phyloP scores from a whole-genome alignment of 352 stramenopile species.

The Phytophthora syringae region DNA sequence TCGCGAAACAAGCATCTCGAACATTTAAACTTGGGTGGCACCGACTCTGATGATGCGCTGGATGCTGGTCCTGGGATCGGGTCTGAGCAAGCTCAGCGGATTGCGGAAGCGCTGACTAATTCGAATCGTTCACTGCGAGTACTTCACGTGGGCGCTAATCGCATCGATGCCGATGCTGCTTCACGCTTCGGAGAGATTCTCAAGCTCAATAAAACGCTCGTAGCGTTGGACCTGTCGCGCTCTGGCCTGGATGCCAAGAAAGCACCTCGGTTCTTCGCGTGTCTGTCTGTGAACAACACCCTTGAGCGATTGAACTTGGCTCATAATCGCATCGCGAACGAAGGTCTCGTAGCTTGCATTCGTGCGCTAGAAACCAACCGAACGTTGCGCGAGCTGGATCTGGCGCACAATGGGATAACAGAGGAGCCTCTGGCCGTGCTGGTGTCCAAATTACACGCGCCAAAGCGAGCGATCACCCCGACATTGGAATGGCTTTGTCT shows the following conservation, averaged over 20 bases:
- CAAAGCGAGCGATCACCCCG: conserved; percentile 25
- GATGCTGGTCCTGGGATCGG: conserved; percentile 54
- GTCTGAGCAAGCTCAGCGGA: conserved; percentile 46
- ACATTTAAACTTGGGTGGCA: conserved; percentile 71
- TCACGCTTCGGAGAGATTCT: conserved; percentile 60
- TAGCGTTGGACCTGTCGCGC: conserved; percentile 69
- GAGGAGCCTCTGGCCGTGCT: conserved; percentile 72
- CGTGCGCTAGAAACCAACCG: conserved; percentile 62
- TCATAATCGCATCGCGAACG: conserved; percentile 76
- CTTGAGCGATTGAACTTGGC: conserved; percentile 60
- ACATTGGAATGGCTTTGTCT: conserved; percentile 64
- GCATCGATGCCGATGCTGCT: conserved; percentile 63
- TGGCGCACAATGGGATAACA: conserved; percentile 77
- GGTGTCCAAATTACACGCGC: conserved; percentile 37
- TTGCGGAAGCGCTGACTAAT: conserved; percentile 52
- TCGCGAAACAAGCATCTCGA: conserved; percentile 54
- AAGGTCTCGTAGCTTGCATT: conserved; percentile 70
- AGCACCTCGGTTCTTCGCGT: conserved; percentile 70
- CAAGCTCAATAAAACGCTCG: conserved; percentile 54
- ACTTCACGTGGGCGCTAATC: conserved; percentile 68
- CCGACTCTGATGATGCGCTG: conserved; percentile 58
- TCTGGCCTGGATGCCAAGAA: conserved; percentile 63
- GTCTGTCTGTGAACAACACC: conserved; percentile 62
- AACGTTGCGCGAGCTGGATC: conserved; percentile 68
- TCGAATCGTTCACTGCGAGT: conserved; percentile 58